phyloP scores from a whole-genome alignment of 208 protist genomes.

The Herpetomonas samuelpessoai region DNA sequence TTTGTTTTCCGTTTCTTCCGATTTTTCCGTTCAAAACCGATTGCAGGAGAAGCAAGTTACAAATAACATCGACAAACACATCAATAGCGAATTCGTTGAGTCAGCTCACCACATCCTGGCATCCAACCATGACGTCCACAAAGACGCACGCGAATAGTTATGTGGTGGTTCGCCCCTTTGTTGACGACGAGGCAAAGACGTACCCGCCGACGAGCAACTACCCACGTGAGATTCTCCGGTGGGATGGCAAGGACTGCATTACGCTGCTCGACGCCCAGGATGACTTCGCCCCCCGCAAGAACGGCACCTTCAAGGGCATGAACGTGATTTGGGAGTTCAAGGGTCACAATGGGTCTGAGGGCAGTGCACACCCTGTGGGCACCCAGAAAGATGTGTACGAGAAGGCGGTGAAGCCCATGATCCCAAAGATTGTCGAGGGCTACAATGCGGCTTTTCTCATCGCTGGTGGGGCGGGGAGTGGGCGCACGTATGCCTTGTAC shows the following conservation, averaged over 20 bases:
- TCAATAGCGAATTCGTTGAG: slow-evolving; percentile 12
- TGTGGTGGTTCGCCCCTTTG: slow-evolving; percentile 80
- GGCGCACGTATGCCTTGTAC: slow-evolving; percentile 76
- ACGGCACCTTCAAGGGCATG: slow-evolving; percentile 50
- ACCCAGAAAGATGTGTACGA: slow-evolving; percentile 80
- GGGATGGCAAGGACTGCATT: slow-evolving; percentile 50
- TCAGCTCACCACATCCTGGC: no score
- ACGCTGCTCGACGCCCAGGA: slow-evolving; percentile 69
- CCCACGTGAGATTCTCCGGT: slow-evolving; percentile 48
- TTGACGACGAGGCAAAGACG: slow-evolving; percentile 51
- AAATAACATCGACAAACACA: slow-evolving; percentile 15
- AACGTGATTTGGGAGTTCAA: slow-evolving; percentile 76
- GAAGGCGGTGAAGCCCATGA: slow-evolving; percentile 47
- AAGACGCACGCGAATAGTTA: slow-evolving; percentile 39
- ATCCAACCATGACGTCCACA: slow-evolving; percentile 17
- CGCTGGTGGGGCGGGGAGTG: slow-evolving; percentile 50
- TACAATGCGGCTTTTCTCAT: slow-evolving; percentile 80
- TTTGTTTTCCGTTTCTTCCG: no score
- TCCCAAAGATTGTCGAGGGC: slow-evolving; percentile 64
- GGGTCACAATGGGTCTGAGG: slow-evolving; percentile 32
- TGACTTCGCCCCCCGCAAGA: slow-evolving; percentile 57
- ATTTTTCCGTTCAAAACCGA: no score
- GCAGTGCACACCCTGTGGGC: slow-evolving; percentile 15
- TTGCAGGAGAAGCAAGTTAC: no score
- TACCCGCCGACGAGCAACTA: slow-evolving; percentile 21